Evolutionary conservation across 2,329 filamentous ascomycete species (phyloP).

Genomic region (Pseudohalonectria lignicola): DNA sequence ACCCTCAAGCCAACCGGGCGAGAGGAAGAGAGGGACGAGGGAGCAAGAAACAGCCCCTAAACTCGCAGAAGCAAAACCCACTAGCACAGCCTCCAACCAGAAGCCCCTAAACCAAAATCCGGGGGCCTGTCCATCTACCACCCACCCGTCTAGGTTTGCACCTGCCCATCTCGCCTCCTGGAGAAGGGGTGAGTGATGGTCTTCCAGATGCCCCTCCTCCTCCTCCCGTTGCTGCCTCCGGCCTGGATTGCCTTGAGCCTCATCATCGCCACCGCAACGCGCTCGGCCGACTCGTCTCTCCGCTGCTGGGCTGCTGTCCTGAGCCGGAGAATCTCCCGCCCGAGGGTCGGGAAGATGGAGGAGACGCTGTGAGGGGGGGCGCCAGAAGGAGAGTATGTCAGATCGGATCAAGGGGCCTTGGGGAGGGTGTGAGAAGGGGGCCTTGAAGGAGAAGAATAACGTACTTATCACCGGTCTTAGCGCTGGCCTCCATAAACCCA

Average conservation of each 20-base stretch:
- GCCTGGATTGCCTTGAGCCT: constrained; percentile 2
- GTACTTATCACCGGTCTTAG: constrained; percentile 16
- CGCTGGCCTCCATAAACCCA: constrained; percentile 21
- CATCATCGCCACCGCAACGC: constrained; percentile 1
- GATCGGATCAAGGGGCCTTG: too few species aligned
- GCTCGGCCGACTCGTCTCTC: constrained; percentile 11
- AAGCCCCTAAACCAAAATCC: too few species aligned
- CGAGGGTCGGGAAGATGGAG: constrained; percentile 19
- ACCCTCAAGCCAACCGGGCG: too few species aligned
- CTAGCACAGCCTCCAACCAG: too few species aligned
- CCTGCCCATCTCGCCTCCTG: neutral
- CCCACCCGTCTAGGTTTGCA: too few species aligned
- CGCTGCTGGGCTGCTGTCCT: constrained; percentile 13
- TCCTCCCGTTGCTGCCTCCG: neutral
- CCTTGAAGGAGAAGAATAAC: neutral
- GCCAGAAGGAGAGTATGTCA: too few species aligned
- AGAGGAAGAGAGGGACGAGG: too few species aligned
- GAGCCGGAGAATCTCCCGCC: constrained; percentile 20
- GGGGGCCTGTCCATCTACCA: too few species aligned
- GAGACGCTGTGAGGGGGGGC: constrained; percentile 11
- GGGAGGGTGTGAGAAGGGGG: too few species aligned
- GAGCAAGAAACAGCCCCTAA: too few species aligned
- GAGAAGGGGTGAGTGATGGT: neutral
- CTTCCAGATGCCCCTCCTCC: constrained; percentile 1
- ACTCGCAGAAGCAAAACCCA: too few species aligned